Conservation (phyloP, 257 asterid genomes). For the Osmanthus fragrans region DNA sequence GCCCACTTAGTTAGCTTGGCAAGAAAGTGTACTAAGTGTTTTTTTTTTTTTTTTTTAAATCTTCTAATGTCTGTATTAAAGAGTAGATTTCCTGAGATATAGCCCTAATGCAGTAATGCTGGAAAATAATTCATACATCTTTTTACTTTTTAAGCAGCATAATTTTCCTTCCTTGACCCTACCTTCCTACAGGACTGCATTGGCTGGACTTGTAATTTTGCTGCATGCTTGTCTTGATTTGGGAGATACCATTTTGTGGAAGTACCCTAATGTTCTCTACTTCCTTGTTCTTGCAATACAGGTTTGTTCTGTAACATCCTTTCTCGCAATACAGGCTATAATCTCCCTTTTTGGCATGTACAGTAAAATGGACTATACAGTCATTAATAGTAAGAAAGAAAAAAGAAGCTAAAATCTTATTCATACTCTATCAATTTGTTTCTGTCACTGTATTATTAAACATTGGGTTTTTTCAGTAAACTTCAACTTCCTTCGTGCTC, state of each 20-base stretch:
- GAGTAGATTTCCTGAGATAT: not conserved
- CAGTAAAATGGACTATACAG: not conserved
- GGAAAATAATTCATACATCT: not conserved
- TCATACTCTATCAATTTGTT: no score
- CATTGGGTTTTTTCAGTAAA: not conserved
- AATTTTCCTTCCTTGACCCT: not conserved
- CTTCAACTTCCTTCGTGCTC: not conserved
- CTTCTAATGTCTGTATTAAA: not conserved
- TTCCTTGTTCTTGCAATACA: constrained; percentile 90
- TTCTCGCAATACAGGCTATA: not conserved
- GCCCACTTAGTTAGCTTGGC: not conserved
- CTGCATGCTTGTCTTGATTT: constrained; percentile 83
- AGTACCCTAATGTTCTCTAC: constrained; percentile 78
- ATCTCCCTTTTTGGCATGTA: not conserved
- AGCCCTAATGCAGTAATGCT: not conserved
- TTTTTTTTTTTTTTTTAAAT: no score
- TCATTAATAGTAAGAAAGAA: no score
- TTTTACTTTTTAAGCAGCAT: no score
- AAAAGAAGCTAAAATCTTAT: no score
- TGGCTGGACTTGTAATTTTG: constrained; percentile 78
- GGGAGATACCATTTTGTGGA: constrained; percentile 74
- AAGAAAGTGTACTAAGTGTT: not conserved
- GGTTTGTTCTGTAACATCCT: constrained; percentile 36
- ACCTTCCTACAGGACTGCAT: constrained; percentile 46
- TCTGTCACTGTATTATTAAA: no score